phyloP scores from a whole-genome alignment of 1,284 basidiomycete species.

The Papiliotrema fonsecae region DNA sequence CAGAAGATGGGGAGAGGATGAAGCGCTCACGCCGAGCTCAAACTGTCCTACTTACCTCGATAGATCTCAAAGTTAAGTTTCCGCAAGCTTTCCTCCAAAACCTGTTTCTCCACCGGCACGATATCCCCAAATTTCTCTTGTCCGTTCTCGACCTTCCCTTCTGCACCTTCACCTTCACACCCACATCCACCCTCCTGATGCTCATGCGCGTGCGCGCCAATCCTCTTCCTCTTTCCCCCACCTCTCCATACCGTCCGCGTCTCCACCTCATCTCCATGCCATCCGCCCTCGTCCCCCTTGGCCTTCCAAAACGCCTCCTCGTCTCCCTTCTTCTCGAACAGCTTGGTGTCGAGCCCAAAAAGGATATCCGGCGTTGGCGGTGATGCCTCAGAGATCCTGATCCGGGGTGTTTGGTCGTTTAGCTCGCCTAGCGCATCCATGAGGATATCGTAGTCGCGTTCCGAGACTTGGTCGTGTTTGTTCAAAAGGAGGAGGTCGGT shows the following conservation, averaged over 20 bases:
- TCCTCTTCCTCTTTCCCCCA: slow-evolving; percentile 10
- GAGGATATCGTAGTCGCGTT: slow-evolving; percentile 69
- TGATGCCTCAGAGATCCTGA: slow-evolving; percentile 51
- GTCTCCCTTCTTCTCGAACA: slow-evolving; percentile 55
- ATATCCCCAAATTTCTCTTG: slow-evolving; percentile 4
- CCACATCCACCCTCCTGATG: slow-evolving; percentile 26
- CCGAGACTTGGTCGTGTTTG: slow-evolving; percentile 75
- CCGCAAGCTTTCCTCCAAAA: slow-evolving; percentile 33
- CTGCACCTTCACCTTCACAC: slow-evolving; percentile 4
- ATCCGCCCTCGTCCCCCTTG: slow-evolving; percentile 16
- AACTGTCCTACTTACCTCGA: slow-evolving; percentile 32
- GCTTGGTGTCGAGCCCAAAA: slow-evolving; percentile 75
- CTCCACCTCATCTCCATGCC: slow-evolving; percentile 76
- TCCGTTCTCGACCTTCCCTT: slow-evolving; percentile 2
- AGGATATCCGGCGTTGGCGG: slow-evolving; percentile 60
- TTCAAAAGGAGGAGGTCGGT: slow-evolving; percentile 85
- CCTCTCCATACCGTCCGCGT: slow-evolving; percentile 61
- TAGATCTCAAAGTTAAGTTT: slow-evolving; percentile 51
- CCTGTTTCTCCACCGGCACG: slow-evolving; percentile 37
- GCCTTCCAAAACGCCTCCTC: slow-evolving; percentile 30
- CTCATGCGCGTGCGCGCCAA: slow-evolving; percentile 17
- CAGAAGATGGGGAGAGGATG: too few relatives aligned
- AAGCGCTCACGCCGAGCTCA: too few relatives aligned
- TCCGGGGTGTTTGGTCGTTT: slow-evolving; percentile 80
- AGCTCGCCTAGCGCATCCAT: slow-evolving; percentile 81